Conservation (phyloP, 1,139 yeast species). For the Debaryomyces sp. region DNA sequence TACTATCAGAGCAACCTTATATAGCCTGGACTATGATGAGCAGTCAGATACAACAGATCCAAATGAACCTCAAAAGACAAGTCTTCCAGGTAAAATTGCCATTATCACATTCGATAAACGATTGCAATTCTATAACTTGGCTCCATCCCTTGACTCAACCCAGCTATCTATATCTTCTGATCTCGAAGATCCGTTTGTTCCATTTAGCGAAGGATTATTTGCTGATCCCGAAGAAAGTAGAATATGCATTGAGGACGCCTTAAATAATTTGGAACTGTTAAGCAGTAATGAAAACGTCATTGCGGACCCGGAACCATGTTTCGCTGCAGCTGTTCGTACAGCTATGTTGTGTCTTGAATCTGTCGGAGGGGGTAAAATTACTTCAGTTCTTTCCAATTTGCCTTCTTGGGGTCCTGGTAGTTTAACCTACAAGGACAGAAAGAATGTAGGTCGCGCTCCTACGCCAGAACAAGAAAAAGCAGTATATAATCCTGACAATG, state of each 20-base stretch:
- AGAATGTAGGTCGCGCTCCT: slow-evolving; percentile 36
- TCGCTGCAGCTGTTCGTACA: slow-evolving; percentile 76
- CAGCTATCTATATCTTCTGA: slow-evolving; percentile 74
- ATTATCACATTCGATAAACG: slow-evolving; percentile 77
- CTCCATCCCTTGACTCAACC: slow-evolving; percentile 55
- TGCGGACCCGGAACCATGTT: slow-evolving; percentile 69
- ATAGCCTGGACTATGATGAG: slow-evolving; percentile 14
- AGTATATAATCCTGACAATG: slow-evolving; percentile 60
- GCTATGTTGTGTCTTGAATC: slow-evolving; percentile 66
- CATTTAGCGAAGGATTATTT: slow-evolving; percentile 76
- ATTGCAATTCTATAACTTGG: slow-evolving; percentile 74
- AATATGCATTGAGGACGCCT: slow-evolving; percentile 64
- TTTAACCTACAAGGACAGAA: slow-evolving; percentile 55
- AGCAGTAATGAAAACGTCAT: slow-evolving; percentile 41
- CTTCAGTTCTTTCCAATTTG: slow-evolving; percentile 64
- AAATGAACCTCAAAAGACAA: slow-evolving; percentile 33
- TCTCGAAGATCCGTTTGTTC: slow-evolving; percentile 79
- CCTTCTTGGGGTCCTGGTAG: slow-evolving; percentile 89
- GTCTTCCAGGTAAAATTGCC: slow-evolving; percentile 51
- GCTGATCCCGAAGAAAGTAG: slow-evolving; percentile 75
- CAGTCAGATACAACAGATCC: slow-evolving; percentile 15
- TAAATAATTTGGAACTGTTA: slow-evolving; percentile 58
- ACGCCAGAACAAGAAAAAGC: slow-evolving; percentile 58
- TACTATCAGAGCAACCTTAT: slow-evolving; percentile 66
- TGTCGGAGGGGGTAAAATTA: slow-evolving; percentile 81